phyloP scores from a whole-genome alignment of 805 yeast species.

The Millerozyma miso region DNA sequence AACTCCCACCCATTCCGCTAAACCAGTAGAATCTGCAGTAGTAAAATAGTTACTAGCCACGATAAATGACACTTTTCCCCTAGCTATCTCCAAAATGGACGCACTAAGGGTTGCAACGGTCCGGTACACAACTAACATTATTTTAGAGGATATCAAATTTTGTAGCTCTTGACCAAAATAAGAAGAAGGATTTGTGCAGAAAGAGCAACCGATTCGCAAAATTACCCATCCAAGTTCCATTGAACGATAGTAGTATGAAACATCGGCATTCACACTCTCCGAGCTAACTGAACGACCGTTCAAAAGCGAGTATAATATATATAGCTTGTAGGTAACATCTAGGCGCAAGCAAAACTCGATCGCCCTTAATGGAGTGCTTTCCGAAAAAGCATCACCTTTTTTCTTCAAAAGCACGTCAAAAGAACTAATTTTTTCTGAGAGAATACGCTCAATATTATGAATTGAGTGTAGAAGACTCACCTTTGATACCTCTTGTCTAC shows the following conservation, averaged over 20 bases:
- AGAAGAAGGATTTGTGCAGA: conserved; percentile 1
- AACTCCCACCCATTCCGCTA: conserved; percentile 3
- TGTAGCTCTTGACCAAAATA: conserved; percentile 6
- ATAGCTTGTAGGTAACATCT: conserved; percentile 2
- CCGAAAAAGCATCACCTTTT: background rate
- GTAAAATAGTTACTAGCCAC: conserved; percentile 4
- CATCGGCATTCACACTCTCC: background rate
- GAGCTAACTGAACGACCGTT: background rate
- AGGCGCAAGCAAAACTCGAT: conserved; percentile 6
- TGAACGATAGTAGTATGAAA: background rate
- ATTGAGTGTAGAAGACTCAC: background rate
- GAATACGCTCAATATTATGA: background rate
- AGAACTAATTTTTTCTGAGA: background rate
- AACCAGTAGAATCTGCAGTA: conserved; percentile 6
- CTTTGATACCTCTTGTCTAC: background rate
- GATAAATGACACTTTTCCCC: conserved; percentile 4
- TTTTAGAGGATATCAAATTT: conserved; percentile 3
- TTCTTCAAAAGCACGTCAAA: background rate
- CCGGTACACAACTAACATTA: conserved; percentile 2
- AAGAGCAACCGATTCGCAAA: background rate
- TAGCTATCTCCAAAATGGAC: conserved; percentile 2
- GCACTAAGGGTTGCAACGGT: conserved; percentile 1
- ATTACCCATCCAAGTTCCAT: background rate
- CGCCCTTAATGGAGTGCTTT: background rate
- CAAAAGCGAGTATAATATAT: conserved; percentile 1